phyloP scores from a whole-genome alignment of 2,329 filamentous ascomycete genomes.

The Ophiognomonia clavigignenti-juglandacearum region DNA sequence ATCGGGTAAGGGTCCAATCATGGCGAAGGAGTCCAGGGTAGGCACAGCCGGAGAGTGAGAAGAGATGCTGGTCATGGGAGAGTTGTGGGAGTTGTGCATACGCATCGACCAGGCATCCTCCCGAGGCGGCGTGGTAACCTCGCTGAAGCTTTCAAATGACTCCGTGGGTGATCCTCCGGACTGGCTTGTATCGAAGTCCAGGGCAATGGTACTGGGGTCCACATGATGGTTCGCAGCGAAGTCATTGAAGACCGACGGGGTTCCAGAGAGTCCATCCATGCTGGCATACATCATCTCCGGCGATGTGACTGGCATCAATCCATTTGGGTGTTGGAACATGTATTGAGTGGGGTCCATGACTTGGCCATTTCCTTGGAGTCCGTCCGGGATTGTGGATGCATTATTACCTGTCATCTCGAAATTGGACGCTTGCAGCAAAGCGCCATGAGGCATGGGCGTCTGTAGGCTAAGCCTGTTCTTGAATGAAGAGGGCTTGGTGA shows the following conservation, averaged over 20 bases:
- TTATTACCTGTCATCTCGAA: constrained; percentile 52
- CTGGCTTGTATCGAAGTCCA: constrained; percentile 47
- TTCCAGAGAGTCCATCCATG: constrained; percentile 39
- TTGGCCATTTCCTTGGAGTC: constrained; percentile 30
- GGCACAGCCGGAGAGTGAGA: constrained; percentile 14
- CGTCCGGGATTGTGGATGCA: constrained; percentile 36
- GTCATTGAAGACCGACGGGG: constrained; percentile 40
- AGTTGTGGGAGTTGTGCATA: constrained; percentile 35
- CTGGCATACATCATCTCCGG: constrained; percentile 47
- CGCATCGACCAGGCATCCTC: constrained; percentile 45
- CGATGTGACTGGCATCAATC: constrained; percentile 39
- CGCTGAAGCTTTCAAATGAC: constrained; percentile 50
- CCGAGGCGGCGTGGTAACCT: constrained; percentile 46
- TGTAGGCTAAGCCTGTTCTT: constrained; percentile 40
- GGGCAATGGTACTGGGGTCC: constrained; percentile 50
- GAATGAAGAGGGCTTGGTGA: constrained; percentile 35
- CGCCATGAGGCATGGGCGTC: constrained; percentile 42
- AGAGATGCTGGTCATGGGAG: constrained; percentile 33
- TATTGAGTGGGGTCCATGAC: constrained; percentile 47
- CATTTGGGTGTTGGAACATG: constrained; percentile 45
- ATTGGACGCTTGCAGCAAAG: constrained; percentile 45
- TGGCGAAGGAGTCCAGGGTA: constrained; percentile 13
- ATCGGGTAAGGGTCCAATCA: constrained; percentile 24
- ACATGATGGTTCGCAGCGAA: constrained; percentile 45
- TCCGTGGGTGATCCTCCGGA: constrained; percentile 45